Percentiles rank a stretch among this genome's conserved stretches.
Conservation (phyloP, 768 basidiomycete species). For the Porphyrellus cyaneotinctus region DNA sequence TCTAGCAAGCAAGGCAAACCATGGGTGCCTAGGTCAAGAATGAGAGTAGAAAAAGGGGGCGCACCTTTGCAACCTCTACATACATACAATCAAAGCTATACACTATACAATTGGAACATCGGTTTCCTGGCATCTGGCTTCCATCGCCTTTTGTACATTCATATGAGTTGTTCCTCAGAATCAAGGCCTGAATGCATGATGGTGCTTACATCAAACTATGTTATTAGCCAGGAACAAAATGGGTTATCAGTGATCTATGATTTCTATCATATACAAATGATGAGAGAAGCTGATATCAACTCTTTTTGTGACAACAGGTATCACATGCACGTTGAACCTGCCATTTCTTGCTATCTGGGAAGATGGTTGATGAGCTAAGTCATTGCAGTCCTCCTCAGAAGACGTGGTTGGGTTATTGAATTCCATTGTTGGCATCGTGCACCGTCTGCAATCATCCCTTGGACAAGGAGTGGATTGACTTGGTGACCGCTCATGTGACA, state of each 20-base stretch:
- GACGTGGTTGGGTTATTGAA: slow-evolving; percentile 51
- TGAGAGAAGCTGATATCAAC: slow-evolving; percentile 36
- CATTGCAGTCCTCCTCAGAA: slow-evolving; percentile 64
- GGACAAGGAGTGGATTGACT: too few relatives aligned
- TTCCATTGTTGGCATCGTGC: too few relatives aligned
- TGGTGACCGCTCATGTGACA: too few relatives aligned
- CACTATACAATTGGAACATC: slow-evolving; percentile 54
- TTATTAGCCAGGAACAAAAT: not conserved
- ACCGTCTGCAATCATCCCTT: too few relatives aligned
- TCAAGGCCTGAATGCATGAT: not conserved
- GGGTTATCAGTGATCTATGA: not conserved
- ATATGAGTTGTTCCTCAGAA: not conserved
- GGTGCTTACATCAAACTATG: slow-evolving; percentile 24
- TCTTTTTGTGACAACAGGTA: slow-evolving; percentile 80
- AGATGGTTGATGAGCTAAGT: slow-evolving; percentile 25
- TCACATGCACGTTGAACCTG: slow-evolving; percentile 79
- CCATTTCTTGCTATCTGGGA: slow-evolving; percentile 56
- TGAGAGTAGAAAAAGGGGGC: not conserved
- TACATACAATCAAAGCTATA: slow-evolving; percentile 53
- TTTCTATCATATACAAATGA: not conserved
- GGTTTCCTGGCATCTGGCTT: slow-evolving; percentile 49
- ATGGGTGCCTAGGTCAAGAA: not conserved
- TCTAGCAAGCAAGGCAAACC: slow-evolving; percentile 21
- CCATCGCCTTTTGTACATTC: slow-evolving; percentile 46
- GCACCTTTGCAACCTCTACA: slow-evolving; percentile 51